A percentile compares a stretch with the other conserved stretches of the same genome.
These are phyloP conservation scores for Taphrina sp. DNA, from an alignment of 1,139 yeast genomes.

Conservation along the genomic window DNA sequence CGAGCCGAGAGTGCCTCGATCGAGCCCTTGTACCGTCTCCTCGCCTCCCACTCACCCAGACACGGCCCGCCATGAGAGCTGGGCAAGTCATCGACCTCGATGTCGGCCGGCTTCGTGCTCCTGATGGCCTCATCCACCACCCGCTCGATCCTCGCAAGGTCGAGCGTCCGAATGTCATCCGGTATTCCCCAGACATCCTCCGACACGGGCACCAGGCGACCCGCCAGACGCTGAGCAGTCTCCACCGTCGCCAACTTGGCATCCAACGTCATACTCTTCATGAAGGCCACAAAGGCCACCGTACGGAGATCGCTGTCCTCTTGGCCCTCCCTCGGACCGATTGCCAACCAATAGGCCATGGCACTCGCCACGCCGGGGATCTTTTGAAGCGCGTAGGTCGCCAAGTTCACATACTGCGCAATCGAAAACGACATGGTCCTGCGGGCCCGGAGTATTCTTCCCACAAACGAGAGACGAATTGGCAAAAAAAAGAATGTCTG, in stretches of 20 bases:
- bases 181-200: conserved; percentile 13
- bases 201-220: background rate
- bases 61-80: background rate
- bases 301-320: conserved; percentile 18
- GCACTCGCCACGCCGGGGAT: conserved; percentile 12
- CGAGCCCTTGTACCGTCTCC: background rate
- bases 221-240: conserved; percentile 12
- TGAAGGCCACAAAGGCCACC: conserved; percentile 9
- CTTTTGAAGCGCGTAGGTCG: conserved; percentile 13
- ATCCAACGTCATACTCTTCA: conserved; percentile 12
- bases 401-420: conserved; percentile 10
- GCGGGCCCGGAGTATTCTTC: too few species aligned
- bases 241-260: conserved; percentile 18
- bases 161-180: background rate
- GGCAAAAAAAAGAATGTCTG: too few species aligned
- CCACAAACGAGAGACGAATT: too few species aligned
- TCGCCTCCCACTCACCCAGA: conserved; percentile 12
- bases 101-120: background rate
- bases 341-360: conserved; percentile 2
- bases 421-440: too few species aligned
- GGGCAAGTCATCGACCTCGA: background rate
- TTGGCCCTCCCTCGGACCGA: conserved; percentile 14
- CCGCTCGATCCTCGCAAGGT: conserved; percentile 3
- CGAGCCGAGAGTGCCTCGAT: conserved; percentile 1
- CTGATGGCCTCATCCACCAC: conserved; percentile 11